Base-by-base conservation (phyloP, 164 flowering plant species). In the Akebia trifoliata region DNA sequence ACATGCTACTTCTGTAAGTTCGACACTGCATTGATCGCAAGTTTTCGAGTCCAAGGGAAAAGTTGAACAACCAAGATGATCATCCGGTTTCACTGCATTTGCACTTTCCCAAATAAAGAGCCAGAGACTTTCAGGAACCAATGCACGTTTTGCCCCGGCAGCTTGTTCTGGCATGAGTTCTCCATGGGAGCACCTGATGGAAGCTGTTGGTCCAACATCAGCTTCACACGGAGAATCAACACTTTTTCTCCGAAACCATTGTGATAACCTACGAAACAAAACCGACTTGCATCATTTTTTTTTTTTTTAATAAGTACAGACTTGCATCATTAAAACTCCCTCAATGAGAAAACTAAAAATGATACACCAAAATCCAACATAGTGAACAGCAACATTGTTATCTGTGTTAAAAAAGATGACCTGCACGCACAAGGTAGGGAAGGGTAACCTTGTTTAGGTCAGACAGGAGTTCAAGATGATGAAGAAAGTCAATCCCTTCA, bases 111-210 rank as follows among this genome's bases (percentile, higher is more conserved):
- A 65, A 17, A 90, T 54, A 69, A 90, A 93, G 45, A 69, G 71
- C 99, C 99, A 93, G 46, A 93, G 87, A 55, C 11, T 65, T 66
- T 86, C 96, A 48, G 99, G 99, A 76, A 93, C 78, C 39, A 86
- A 74, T 53, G 78, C 29, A 43, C 93, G 85, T 79, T 81, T 90
- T 51, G 96, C 93, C 56, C 95, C 95, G 62, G 86, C 5, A 65
- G 88, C 94, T 69, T 76, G 74, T 62, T 90, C 99, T 42, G 99
- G 99, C 73, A 79, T 12, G 62, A 93, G 84, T 38, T 62, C 62
- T 36, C 96, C 96, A 71, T 93, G 99, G 12, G 87, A 81, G 57
- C 99, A 93, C 51, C 73, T 75, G 61, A 93, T 83, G 43, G 90
- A 67, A 66, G 73, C 82, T 60, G 99, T 93, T 50, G 99, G 96